These are phyloP conservation scores for Verruconis gallopava DNA, from an alignment of 2,329 filamentous ascomycete genomes.

Conservation along the genomic window DNA sequence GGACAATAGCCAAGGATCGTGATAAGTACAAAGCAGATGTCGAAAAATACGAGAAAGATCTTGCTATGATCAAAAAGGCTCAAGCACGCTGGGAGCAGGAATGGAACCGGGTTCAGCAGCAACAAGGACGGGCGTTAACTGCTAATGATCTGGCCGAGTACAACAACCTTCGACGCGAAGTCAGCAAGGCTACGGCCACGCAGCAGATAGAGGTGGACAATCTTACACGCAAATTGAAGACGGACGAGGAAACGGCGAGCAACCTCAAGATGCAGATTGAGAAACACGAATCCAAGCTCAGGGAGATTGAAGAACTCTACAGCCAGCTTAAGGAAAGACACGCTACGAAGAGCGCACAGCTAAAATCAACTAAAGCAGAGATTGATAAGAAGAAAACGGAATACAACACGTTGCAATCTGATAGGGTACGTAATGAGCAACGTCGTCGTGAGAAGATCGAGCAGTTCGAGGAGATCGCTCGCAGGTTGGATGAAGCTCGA, in stretches of 20 bases:
- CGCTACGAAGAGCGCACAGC: slow-evolving; percentile 45
- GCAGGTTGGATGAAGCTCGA: slow-evolving; percentile 72
- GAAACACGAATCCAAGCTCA: slow-evolving; percentile 56
- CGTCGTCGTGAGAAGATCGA: slow-evolving; percentile 82
- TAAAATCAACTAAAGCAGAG: slow-evolving; percentile 60
- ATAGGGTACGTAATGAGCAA: slow-evolving; percentile 68
- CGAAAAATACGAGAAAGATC: slow-evolving; percentile 64
- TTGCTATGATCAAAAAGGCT: slow-evolving; percentile 77
- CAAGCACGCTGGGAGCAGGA: slow-evolving; percentile 79
- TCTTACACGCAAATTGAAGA: slow-evolving; percentile 77
- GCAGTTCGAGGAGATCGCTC: slow-evolving; percentile 69
- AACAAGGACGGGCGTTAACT: slow-evolving; percentile 74
- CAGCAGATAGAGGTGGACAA: slow-evolving; percentile 77
- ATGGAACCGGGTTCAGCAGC: slow-evolving; percentile 71
- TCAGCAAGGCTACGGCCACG: slow-evolving; percentile 66
- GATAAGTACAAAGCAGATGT: slow-evolving; percentile 57
- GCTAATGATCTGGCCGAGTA: slow-evolving; percentile 84
- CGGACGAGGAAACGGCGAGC: slow-evolving; percentile 80
- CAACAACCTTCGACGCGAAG: slow-evolving; percentile 68
- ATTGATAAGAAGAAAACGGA: slow-evolving; percentile 83
- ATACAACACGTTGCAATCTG: slow-evolving; percentile 72
- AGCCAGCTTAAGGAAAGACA: slow-evolving; percentile 56
- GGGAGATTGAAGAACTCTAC: slow-evolving; percentile 62
- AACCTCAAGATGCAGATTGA: slow-evolving; percentile 84
- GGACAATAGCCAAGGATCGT: slow-evolving; percentile 61